Conservation (phyloP, 768 basidiomycete species). For the Albatrellus ellisii region DNA sequence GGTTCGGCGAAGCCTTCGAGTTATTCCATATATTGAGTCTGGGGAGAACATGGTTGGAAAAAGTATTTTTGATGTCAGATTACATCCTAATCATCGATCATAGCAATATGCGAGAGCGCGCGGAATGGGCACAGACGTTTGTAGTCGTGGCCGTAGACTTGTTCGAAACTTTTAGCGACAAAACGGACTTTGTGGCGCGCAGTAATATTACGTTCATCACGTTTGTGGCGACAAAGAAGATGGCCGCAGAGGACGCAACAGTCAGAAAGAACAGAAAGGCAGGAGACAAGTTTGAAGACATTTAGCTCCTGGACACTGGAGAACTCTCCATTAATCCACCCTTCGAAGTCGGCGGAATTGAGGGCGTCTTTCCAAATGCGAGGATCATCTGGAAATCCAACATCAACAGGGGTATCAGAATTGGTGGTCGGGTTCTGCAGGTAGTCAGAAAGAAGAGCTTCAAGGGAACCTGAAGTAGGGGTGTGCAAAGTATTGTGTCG, state of each 20-base stretch:
- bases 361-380: slow-evolving; percentile 14
- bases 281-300: slow-evolving; percentile 15
- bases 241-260: slow-evolving; percentile 14
- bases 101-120: slow-evolving; percentile 24
- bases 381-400: slow-evolving; percentile 15
- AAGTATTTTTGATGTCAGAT: slow-evolving; percentile 28
- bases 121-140: slow-evolving; percentile 25
- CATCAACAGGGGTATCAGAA: slow-evolving; percentile 2
- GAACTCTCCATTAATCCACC: slow-evolving; percentile 18
- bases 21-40: slow-evolving; percentile 25
- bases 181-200: slow-evolving; percentile 24
- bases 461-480: too few relatives aligned
- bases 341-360: slow-evolving; percentile 4
- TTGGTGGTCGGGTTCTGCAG: too few relatives aligned
- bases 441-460: too few relatives aligned
- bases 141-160: slow-evolving; percentile 29
- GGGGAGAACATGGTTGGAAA: slow-evolving; percentile 21
- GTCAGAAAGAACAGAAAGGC: slow-evolving; percentile 13
- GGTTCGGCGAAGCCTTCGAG: slow-evolving; percentile 17
- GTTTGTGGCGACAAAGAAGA: slow-evolving; percentile 20
- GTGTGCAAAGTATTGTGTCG: too few relatives aligned
- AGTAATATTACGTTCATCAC: slow-evolving; percentile 15
- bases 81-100: slow-evolving; percentile 24
- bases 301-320: slow-evolving; percentile 6
- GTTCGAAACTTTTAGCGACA: slow-evolving; percentile 30